Evolutionary conservation across 345 rosid species (phyloP).

Genomic region (Ceriops zippeliana): DNA sequence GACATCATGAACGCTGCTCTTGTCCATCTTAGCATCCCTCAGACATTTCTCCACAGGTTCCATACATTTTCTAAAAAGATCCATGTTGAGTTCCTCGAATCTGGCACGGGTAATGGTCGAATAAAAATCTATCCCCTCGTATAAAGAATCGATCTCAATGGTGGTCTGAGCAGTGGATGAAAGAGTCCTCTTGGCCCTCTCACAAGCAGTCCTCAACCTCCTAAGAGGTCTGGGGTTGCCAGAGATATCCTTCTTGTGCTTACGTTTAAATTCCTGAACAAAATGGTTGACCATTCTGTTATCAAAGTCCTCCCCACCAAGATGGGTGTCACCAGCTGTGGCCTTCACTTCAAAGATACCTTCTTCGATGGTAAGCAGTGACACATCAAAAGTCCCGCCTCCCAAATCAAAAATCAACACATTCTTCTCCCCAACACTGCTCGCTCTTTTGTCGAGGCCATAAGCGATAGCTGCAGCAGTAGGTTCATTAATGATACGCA

Average conservation of each 20-base stretch:
- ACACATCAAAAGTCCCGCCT: conserved; percentile 33
- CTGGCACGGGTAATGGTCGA: conserved; percentile 43
- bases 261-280: conserved; percentile 43
- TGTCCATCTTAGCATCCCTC: conserved; percentile 52
- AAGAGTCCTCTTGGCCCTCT: conserved; percentile 50
- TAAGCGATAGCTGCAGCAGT: conserved; percentile 36
- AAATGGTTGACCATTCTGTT: conserved; percentile 46
- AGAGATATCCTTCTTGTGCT: conserved; percentile 39
- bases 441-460: conserved; percentile 33
- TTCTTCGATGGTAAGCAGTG: conserved; percentile 26
- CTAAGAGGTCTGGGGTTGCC: conserved; percentile 43
- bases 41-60: conserved; percentile 52
- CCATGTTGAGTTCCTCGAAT: conserved; percentile 52
- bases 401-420: conserved; percentile 31
- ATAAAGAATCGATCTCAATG: conserved; percentile 44
- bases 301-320: conserved; percentile 31
- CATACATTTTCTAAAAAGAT: conserved; percentile 51
- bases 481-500: conserved; percentile 32
- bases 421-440: conserved; percentile 34
- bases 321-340: conserved; percentile 31
- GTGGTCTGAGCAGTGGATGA: conserved; percentile 53
- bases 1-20: conserved; percentile 41
- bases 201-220: conserved; percentile 46
- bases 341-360: conserved; percentile 33
- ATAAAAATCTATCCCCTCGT: conserved; percentile 42